Base-by-base conservation (phyloP, 169 alveolate species). In the Condylostoma magnum region DNA sequence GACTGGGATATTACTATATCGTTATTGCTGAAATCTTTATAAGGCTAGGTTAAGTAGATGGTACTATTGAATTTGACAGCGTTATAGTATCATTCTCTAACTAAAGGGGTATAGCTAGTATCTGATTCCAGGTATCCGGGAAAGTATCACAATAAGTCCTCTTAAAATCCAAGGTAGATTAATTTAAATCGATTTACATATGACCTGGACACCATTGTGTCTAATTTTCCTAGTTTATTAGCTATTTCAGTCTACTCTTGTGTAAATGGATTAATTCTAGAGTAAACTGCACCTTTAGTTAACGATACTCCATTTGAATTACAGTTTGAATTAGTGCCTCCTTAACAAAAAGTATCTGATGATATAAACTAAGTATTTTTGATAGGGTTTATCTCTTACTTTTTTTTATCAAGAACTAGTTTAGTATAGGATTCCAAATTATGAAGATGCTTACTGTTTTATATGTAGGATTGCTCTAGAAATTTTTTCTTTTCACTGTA, bases 41-140 rank as follows among this genome's bases (percentile, higher is more conserved):
- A 63, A 2, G 73, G 73, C 43, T 63, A 54, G 20, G 73, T 63
- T 18, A 63, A 43, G 6, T 27, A 22, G 2, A 43, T 31, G 8
- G 43, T 22, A 0, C 33, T 33, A 43, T 43, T 31, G 0, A 41
- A 15, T 18, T 37, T 34, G 33, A 37, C n/a, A 18, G 73, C 73
- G 22, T 63, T 63, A 22, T 63, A 63, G 58, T 63, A 63, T 57
- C 73, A 63, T 28, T 63, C 73, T 22, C 73, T 22, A 5, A 63
- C 73, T 31, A 63, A 25, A 12, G 73, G 73, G 34, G 73, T 43
- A 41, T 63, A 63, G 58, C 33, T 41, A 25, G 10, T 27, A 28
- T 44, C 73, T 20, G 54, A 43, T 28, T 20, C 10, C 15, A 22
- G 12, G 4, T 18, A n/a, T 38, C 73, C 73, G 20, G 54, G 54